phyloP scores from a whole-genome alignment of 306 rosid genomes.

The Cicer bijugum region DNA sequence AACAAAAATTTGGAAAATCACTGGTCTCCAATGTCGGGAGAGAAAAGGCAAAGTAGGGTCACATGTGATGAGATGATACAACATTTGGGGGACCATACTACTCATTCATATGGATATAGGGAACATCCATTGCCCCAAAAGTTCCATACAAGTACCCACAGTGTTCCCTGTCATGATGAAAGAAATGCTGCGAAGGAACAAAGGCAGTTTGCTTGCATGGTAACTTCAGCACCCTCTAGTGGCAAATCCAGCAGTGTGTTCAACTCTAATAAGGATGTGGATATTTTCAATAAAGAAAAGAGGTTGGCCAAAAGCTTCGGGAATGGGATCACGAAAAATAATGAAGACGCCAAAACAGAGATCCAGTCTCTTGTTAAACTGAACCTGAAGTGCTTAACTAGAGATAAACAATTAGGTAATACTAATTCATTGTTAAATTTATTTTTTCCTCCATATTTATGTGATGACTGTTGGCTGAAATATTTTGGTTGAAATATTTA shows the following conservation, averaged over 20 bases:
- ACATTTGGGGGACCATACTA: constrained; percentile 36
- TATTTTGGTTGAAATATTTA: constrained; percentile 10
- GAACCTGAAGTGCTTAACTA: constrained; percentile 66
- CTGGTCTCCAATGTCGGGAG: constrained; percentile 37
- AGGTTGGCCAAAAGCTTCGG: constrained; percentile 32
- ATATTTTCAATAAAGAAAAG: constrained; percentile 28
- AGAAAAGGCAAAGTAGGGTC: constrained; percentile 42
- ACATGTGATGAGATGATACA: constrained; percentile 43
- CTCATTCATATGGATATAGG: constrained; percentile 42
- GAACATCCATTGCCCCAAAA: constrained; percentile 40
- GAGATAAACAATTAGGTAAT: constrained; percentile 64
- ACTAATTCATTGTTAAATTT: constrained; percentile 4
- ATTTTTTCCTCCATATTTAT: neutral
- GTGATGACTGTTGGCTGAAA: constrained; percentile 3
- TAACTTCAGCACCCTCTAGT: constrained; percentile 36
- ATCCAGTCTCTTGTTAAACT: constrained; percentile 78
- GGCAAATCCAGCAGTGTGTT: constrained; percentile 35
- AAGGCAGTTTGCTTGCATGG: constrained; percentile 40
- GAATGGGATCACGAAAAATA: constrained; percentile 39
- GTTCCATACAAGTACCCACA: constrained; percentile 9
- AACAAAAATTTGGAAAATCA: constrained; percentile 34
- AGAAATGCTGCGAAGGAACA: constrained; percentile 38
- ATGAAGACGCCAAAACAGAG: constrained; percentile 61
- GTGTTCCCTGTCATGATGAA: constrained; percentile 35
- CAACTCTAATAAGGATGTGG: constrained; percentile 40